Conservation (phyloP, 345 rosid genomes). For the Clausena lansium region DNA sequence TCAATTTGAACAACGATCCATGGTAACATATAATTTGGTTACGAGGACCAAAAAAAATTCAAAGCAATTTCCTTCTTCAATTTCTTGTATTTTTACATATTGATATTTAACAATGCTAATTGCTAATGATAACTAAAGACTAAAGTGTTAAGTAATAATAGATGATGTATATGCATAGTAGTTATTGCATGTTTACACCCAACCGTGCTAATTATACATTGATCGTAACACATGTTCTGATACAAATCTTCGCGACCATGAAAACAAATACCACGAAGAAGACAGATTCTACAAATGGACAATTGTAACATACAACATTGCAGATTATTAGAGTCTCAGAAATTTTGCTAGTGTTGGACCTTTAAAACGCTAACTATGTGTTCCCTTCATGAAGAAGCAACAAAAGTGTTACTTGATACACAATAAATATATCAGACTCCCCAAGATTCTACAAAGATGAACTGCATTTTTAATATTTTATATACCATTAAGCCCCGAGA, state of each 20-base stretch:
- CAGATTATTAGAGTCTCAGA: background rate
- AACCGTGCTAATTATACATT: background rate
- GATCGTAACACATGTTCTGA: background rate
- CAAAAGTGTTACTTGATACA: background rate
- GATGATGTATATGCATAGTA: no score
- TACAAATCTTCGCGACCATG: background rate
- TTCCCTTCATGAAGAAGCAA: background rate
- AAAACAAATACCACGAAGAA: background rate
- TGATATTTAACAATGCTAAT: no score
- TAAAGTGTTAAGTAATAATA: no score
- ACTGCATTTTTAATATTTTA: background rate
- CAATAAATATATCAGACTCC: no score
- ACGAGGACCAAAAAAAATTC: no score
- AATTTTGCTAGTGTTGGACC: background rate
- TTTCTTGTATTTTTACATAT: no score
- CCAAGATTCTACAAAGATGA: background rate
- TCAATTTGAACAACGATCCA: no score
- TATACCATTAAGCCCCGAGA: slow-evolving; percentile 61
- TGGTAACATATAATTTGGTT: no score
- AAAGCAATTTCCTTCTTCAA: no score
- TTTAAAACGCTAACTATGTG: background rate
- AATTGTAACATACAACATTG: background rate
- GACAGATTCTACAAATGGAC: background rate
- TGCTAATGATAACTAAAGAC: no score
- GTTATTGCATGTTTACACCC: no score